These are phyloP conservation scores for Liriodendron chinense DNA, from an alignment of 164 flowering plant genomes.

Conservation along the genomic window DNA sequence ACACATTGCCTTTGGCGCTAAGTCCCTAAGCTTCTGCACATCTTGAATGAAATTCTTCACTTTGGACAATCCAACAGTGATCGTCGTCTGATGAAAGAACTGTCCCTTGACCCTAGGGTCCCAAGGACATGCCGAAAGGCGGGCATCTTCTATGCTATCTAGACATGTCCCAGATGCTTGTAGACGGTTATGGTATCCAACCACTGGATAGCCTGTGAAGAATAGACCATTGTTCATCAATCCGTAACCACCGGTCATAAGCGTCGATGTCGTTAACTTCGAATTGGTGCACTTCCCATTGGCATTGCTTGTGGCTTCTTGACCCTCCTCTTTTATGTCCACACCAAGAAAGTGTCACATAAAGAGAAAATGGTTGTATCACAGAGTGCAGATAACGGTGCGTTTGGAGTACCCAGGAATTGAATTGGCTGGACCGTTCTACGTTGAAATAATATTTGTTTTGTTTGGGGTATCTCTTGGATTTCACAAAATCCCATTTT, in stretches of 20 bases:
- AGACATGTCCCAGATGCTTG: conserved; percentile 73
- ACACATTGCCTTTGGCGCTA: conserved; percentile 55
- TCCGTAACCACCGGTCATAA: conserved; percentile 14
- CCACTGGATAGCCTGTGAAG: conserved; percentile 61
- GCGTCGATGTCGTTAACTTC: conserved; percentile 15
- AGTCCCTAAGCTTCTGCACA: conserved; percentile 42
- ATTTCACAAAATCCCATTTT: too few species aligned
- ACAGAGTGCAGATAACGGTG: too few species aligned
- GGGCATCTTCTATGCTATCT: conserved; percentile 28
- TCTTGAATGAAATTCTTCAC: conserved; percentile 58
- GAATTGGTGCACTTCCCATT: conserved; percentile 46
- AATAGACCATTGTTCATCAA: conserved; percentile 46
- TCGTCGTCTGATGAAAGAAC: conserved; percentile 61
- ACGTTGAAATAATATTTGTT: too few species aligned
- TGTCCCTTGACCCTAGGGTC: conserved; percentile 54
- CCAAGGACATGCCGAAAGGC: conserved; percentile 61
- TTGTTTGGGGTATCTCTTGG: too few species aligned
- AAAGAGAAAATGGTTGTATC: too few species aligned
- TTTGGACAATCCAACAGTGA: conserved; percentile 45
- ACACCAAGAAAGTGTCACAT: background rate
- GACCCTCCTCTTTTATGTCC: conserved; percentile 38
- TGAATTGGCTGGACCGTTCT: too few species aligned
- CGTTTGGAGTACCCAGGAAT: too few species aligned
- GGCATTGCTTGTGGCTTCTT: conserved; percentile 37
- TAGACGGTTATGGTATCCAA: conserved; percentile 60